Conservation (phyloP, 495 filamentous ascomycete genomes). For the Chaetomium fimeti region DNA sequence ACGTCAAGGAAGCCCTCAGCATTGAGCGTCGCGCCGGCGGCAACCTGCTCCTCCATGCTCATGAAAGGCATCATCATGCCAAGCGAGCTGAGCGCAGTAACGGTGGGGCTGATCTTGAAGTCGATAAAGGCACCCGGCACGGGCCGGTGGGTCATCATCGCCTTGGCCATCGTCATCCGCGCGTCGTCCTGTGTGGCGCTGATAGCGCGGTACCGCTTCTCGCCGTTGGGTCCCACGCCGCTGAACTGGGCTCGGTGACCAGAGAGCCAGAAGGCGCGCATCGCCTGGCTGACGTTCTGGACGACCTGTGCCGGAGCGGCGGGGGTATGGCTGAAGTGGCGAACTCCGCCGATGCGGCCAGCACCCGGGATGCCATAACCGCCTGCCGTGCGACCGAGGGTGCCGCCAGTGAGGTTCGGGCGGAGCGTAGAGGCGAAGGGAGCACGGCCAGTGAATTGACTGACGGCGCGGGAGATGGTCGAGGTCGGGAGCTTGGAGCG, state of each 20-base stretch:
- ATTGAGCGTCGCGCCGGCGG: slow-evolving; percentile 58
- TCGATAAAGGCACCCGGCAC: slow-evolving; percentile 77
- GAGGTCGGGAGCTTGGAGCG: slow-evolving; percentile 66
- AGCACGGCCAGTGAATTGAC: slow-evolving; percentile 64
- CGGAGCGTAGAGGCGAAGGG: slow-evolving; percentile 90
- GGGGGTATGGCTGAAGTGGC: slow-evolving; percentile 88
- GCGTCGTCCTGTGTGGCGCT: slow-evolving; percentile 68
- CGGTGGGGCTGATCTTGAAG: slow-evolving; percentile 80
- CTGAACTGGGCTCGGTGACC: slow-evolving; percentile 85
- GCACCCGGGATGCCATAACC: slow-evolving; percentile 74
- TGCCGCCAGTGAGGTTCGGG: slow-evolving; percentile 88
- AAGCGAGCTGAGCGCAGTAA: slow-evolving; percentile 74
- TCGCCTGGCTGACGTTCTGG: slow-evolving; percentile 88
- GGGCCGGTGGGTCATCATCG: slow-evolving; percentile 44
- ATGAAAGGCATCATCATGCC: slow-evolving; percentile 33
- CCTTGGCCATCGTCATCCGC: slow-evolving; percentile 54
- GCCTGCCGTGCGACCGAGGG: slow-evolving; percentile 77
- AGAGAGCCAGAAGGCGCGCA: slow-evolving; percentile 84
- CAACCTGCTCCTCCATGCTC: slow-evolving; percentile 21
- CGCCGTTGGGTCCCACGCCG: slow-evolving; percentile 65
- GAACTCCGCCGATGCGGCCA: slow-evolving; percentile 66
- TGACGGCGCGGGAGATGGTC: slow-evolving; percentile 62
- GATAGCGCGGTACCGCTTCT: slow-evolving; percentile 73
- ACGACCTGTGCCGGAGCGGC: slow-evolving; percentile 84
- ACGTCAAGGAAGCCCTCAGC: slow-evolving; percentile 76